Base-by-base conservation (phyloP, 345 rosid species). In the Dipteronia dyeriana region DNA sequence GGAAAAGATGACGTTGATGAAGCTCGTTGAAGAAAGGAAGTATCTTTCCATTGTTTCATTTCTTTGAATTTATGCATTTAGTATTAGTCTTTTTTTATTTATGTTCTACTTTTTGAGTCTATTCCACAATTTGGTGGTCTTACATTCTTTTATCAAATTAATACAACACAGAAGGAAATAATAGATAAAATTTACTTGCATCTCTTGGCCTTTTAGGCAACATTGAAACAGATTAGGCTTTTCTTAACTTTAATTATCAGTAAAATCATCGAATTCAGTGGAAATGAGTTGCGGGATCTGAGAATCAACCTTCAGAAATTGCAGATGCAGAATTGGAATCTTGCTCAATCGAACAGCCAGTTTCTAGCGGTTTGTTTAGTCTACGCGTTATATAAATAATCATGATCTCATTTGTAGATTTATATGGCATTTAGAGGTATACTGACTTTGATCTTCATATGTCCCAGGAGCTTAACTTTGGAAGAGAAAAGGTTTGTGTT, bases 21-120 rank as follows among this genome's bases (percentile, higher is more conserved):
- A 90, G 77, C 86, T 92, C 72, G 67, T 90, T 51, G 93, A 88
- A 66, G 91, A 92, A 73, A 88, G 88, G 78, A 86, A 94, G 94
- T 91, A 91, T 94, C 94, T 89, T 87, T 86, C 49, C 9, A 25
- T 82, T 75, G 45, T 17, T 73, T 22, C 61, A 8, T 3, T 22
- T 39, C 1, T 57, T 49, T 66, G 22, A 17, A 34, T 63, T 68
- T 5, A 14, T 9, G 57, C 25, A 9, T 17, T 29, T 38, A 9
- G 9, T 25, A 22, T 29, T 12, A 10, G 5, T 16, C 20, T 56
- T 11, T 11, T 17, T 26, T 9, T 29, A 19, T 53, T 19, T 54
- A 14, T 17, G 19, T 56, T 56, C 60, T 2, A 41, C 45, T 5
- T 41, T 41, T 41, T 41, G 41, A 38, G 41, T 38, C 4, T 41